Conservation (phyloP, 1,139 yeast species). For the Scheffersomyces segobiensis region DNA sequence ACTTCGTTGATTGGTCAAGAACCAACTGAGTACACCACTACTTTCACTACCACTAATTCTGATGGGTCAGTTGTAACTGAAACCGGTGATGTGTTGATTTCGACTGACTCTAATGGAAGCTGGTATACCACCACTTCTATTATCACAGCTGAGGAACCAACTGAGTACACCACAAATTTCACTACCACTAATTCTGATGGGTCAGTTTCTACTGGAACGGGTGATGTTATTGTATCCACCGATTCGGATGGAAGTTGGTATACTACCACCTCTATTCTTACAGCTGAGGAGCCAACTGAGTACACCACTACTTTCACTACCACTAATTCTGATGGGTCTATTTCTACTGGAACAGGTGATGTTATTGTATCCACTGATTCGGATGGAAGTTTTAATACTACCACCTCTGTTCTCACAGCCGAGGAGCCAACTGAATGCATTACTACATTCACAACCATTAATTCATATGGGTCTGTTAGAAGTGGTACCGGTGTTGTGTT, state of each 20-base stretch:
- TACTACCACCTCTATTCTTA: neutral
- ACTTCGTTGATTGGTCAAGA: constrained; percentile 7
- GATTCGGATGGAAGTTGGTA: constrained; percentile 1
- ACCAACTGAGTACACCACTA: constrained; percentile 6
- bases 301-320: constrained; percentile 16
- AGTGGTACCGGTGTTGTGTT: no score
- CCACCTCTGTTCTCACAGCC: no score
- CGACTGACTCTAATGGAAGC: constrained; percentile 7
- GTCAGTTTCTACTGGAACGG: constrained; percentile 11
- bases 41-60: constrained; percentile 7
- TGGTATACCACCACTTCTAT: constrained; percentile 2
- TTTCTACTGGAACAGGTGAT: constrained; percentile 11
- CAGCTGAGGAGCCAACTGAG: constrained; percentile 9
- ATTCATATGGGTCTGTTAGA: no score
- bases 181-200: constrained; percentile 14
- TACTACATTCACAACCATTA: no score
- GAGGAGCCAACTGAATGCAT: no score
- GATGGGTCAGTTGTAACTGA: constrained; percentile 7
- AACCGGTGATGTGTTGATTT: no score
- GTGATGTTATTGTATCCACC: constrained; percentile 13
- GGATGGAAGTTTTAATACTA: no score
- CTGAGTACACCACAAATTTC: neutral
- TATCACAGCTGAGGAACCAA: neutral
- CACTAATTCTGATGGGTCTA: constrained; percentile 13
- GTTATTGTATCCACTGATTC: constrained; percentile 9